phyloP scores from a whole-genome alignment of 1,139 yeast genomes.

The Sugiyamaella xylanicola region DNA sequence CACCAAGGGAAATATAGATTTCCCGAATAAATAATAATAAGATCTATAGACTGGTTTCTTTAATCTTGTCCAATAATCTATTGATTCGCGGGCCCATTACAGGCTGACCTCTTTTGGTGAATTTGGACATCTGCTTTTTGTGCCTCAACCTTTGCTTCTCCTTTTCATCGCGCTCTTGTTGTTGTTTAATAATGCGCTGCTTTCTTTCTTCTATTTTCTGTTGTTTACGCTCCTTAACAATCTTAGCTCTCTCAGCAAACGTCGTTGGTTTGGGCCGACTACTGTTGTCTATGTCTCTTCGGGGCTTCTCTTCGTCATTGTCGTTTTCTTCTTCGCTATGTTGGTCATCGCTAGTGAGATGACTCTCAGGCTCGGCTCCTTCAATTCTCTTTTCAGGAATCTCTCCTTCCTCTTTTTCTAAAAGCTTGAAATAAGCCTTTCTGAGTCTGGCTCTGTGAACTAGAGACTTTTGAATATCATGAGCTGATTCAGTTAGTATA shows the following conservation, averaged over 20 bases:
- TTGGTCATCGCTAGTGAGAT: too few relatives aligned
- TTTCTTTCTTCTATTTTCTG: slow-evolving; percentile 27
- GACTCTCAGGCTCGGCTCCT: slow-evolving; percentile 21
- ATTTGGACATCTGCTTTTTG: slow-evolving; percentile 54
- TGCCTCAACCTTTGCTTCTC: slow-evolving; percentile 49
- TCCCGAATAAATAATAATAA: slow-evolving; percentile 1
- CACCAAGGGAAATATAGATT: neutral
- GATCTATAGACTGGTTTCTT: slow-evolving; percentile 10
- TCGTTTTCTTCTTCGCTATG: slow-evolving; percentile 50
- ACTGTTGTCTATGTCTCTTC: slow-evolving; percentile 38
- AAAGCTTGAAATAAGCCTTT: slow-evolving; percentile 76
- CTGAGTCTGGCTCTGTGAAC: slow-evolving; percentile 81
- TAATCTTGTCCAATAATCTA: slow-evolving; percentile 72
- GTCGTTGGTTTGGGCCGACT: slow-evolving; percentile 36
- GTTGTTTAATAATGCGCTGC: slow-evolving; percentile 34
- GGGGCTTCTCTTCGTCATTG: slow-evolving; percentile 40
- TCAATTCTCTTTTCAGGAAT: slow-evolving; percentile 32
- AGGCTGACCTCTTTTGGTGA: slow-evolving; percentile 81
- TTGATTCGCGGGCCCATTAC: slow-evolving; percentile 87
- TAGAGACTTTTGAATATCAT: slow-evolving; percentile 73
- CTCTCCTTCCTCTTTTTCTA: slow-evolving; percentile 58
- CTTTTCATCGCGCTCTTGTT: slow-evolving; percentile 37
- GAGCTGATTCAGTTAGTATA: slow-evolving; percentile 19
- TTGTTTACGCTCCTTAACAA: slow-evolving; percentile 41
- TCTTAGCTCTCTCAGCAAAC: slow-evolving; percentile 36